These are phyloP conservation scores for Hortaea werneckii DNA, from an alignment of 2,329 filamentous ascomycete genomes.

Conservation along the genomic window DNA sequence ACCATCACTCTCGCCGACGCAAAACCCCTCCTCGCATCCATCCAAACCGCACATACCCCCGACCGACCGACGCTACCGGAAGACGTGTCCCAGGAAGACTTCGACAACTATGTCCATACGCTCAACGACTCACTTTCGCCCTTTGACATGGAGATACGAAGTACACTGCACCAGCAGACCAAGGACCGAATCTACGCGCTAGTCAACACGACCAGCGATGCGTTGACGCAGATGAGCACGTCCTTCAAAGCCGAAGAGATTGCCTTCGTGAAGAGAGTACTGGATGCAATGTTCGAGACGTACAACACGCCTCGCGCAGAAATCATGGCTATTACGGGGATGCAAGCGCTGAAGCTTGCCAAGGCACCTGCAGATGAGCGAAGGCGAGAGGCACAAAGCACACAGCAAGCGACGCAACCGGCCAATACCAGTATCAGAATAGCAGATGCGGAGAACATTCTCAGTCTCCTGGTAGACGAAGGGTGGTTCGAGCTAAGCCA, in stretches of 20 bases:
- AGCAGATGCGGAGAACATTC: constrained; percentile 63
- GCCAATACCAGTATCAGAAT: constrained; percentile 51
- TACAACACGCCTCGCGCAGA: constrained; percentile 74
- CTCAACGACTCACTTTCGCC: constrained; percentile 63
- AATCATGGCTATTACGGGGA: constrained; percentile 68
- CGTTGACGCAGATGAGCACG: constrained; percentile 78
- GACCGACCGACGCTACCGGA: constrained; percentile 42
- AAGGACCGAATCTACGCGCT: constrained; percentile 64
- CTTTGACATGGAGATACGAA: constrained; percentile 83
- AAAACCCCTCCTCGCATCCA: constrained; percentile 63
- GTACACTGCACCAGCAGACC: constrained; percentile 55
- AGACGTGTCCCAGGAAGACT: constrained; percentile 57
- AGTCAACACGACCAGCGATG: constrained; percentile 79
- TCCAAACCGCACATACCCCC: constrained; percentile 51
- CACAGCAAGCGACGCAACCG: constrained; percentile 10
- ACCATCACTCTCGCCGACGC: constrained; percentile 67
- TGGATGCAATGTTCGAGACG: constrained; percentile 86
- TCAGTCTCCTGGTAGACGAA: constrained; percentile 61
- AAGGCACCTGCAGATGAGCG: constrained; percentile 29
- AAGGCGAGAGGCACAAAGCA: constrained; percentile 18
- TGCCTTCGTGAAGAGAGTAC: constrained; percentile 73
- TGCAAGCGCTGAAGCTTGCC: constrained; percentile 64
- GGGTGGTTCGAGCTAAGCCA: constrained; percentile 74
- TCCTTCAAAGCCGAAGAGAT: constrained; percentile 74
- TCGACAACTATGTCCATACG: constrained; percentile 57